Evolutionary conservation across 306 rosid genomes (phyloP), one percentile per base, ranked within the genome.

Genomic region (Begonia fuchsioides): DNA sequence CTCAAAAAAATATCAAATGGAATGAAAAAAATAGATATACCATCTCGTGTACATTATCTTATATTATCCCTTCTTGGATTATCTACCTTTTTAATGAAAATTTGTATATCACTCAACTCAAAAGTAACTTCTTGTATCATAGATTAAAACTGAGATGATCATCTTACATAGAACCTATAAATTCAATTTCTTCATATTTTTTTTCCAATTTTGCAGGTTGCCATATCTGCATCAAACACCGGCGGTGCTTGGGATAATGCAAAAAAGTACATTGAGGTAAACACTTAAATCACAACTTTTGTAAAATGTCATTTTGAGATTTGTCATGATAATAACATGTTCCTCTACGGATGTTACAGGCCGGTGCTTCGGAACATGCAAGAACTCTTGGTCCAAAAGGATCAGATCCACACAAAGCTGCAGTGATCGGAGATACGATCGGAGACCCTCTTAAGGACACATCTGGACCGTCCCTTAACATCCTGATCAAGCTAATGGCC

Each of bases 181-280:
- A 5, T 1, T 26, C 8, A 5, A 26, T 0, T 1, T 26, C 1
- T 26, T 26, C n/a, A n/a, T 26, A 4, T 26, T 26, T 26, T 20
- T 19, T 4, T 19, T 1, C 2, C 35, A 26, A 4, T 26, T 2
- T 26, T 43, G 50, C 66, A 92, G 98, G 58, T 92, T 55, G 96
- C 98, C 6, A 92, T 92, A 68, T 85, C 98, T 52, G 96, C 98
- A 44, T 92, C 98, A 60, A 92, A 92, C 93, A 85, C 98, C 3
- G 94, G 98, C 45, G 98, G 98, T 65, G 98, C 98, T 43, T 92
- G 98, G 96, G 98, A 92, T 56, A 92, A 85, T 38, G 98, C 94
- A 68, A 92, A 82, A 78, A 92, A 92, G 60, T 92, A 85, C 55
- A 92, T 92, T 11, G 96, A 92, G 98, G 98, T 79, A 60, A 54